Evolutionary conservation across 2,329 filamentous ascomycete genomes (phyloP), one percentile per base, ranked within the genome.

Genomic region (Colletotrichum aenigma): DNA sequence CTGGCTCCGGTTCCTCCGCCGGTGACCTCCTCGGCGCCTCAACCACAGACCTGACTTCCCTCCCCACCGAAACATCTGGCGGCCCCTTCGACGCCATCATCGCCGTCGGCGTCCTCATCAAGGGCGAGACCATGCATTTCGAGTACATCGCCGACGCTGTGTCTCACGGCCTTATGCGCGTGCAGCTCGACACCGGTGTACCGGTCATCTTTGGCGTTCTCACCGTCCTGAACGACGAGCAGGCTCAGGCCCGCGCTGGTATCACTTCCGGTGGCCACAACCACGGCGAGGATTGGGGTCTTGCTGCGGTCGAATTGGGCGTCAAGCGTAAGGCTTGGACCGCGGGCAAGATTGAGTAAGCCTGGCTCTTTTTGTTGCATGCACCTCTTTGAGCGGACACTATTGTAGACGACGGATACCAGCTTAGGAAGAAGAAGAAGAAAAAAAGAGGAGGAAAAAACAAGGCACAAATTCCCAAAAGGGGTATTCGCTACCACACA

Each of bases 41-140:
- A 28, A 90, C 94, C 2, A 89, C 93, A 34, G 94, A 98, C 84
- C 90, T 96, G 36, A 88, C 89, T 32, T 86, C 89, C 16, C 82
- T 87, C 78, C 77, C 88, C 24, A 81, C 86, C 4, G 79, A 86
- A 4, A 83, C 85, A n/a, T 81, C 88, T 77, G 86, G 90, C 74
- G 86, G 88, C 71, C 92, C 95, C 24, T 98, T 98, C 81, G 96
- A 98, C 83, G 97, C 97, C 77, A 93, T 99, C 78, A 96, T 99
- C 79, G 96, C 97, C 69, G 94, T 99, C 79, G 97, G 97, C 71
- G 96, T 98, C 72, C 91, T 99, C 76, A 98, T 99, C 88, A 99
- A 99, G 89, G 97, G 97, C 84, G 95, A 98, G 86, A 98, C 97
- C 8, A 98, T 98, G 96, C 97, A 99, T 87, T 99, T 99, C 82